Base-by-base conservation (phyloP, 768 basidiomycete species). In the Tylopilus vinaceipallidus region DNA sequence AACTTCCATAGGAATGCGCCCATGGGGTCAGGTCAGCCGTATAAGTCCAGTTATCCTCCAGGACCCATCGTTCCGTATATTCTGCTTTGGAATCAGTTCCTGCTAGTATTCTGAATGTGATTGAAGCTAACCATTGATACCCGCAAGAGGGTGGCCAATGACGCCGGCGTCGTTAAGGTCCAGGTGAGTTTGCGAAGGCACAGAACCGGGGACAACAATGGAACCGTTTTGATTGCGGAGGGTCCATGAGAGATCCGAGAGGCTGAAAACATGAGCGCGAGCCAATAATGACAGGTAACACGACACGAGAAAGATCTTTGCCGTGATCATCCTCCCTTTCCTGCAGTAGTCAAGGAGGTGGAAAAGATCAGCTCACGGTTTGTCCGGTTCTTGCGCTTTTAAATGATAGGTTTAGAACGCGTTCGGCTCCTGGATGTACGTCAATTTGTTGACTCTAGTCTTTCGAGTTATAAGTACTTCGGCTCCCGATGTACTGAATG, bases 21-120 rank as follows among this genome's bases (percentile, higher is more conserved):
- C 79, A 71, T 7, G 80, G 77, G 2, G 73, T 58, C 30, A 82
- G 47, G 56, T 79, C 77, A 3, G 80, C 78, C 0, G 77, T 80
- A 53, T 81, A 81, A 0, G 78, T 80, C 80, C 82, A 83, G 49
- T 78, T 77, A 46, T 82, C 80, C 43, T 75, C 66, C 26, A 73
- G 71, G 40, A 82, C 67, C 80, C 79, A 82, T 52, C 81, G 69
- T 56, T 81, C 71, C 1, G 75, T 76, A 50, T 76, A 79, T 48
- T 82, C 79, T 81, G 12, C 27, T 29, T 29, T 12, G 13, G 29
- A 44, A 35, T 45, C 17, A 5, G 26, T 22, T 19, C 45, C 41
- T 17, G n/a, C n/a, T n/a, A n/a, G n/a, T 19, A n/a, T n/a, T n/a
- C n/a, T 7, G 39, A 40, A 40, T 16, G 38, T n/a, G 11, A 36